These are phyloP conservation scores for Cryomyces minteri DNA, from an alignment of 495 filamentous ascomycete species.

Conservation along the genomic window DNA sequence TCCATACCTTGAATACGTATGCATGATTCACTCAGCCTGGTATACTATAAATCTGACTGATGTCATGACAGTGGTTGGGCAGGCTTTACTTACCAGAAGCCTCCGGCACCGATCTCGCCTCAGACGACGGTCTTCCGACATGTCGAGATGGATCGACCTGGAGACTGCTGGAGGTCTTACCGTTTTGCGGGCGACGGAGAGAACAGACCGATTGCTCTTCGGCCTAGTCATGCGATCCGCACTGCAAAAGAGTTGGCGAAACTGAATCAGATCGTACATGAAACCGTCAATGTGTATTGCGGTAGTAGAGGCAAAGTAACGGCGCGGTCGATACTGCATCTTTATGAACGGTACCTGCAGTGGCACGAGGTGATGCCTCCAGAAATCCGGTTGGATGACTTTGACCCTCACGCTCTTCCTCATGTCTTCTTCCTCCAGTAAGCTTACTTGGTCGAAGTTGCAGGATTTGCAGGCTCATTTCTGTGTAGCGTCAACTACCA, in stretches of 20 bases:
- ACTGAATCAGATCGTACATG: constrained; percentile 18
- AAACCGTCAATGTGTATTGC: constrained; percentile 19
- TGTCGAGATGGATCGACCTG: constrained; percentile 1
- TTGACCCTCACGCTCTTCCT: constrained; percentile 15
- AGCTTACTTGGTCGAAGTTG: not conserved
- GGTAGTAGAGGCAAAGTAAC: constrained; percentile 11
- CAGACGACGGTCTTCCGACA: constrained; percentile 2
- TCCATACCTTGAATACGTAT: constrained; percentile 7
- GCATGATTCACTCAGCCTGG: no score
- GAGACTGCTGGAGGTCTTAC: constrained; percentile 1
- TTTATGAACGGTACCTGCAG: constrained; percentile 12
- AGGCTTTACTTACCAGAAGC: constrained; percentile 9
- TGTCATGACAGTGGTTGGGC: constrained; percentile 7
- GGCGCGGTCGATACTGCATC: constrained; percentile 11
- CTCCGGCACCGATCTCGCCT: constrained; percentile 2
- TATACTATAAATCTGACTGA: no score
- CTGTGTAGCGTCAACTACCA: constrained; percentile 3
- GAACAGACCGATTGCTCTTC: no score
- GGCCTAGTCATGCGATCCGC: constrained; percentile 3
- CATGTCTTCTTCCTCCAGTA: constrained; percentile 23
- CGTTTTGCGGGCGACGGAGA: not conserved
- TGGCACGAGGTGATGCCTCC: constrained; percentile 18
- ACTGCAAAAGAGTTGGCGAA: constrained; percentile 12
- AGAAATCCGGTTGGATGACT: constrained; percentile 11
- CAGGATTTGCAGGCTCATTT: not conserved